Conservation (phyloP, 169 alveolate genomes). For the Plasmodium adleri region DNA sequence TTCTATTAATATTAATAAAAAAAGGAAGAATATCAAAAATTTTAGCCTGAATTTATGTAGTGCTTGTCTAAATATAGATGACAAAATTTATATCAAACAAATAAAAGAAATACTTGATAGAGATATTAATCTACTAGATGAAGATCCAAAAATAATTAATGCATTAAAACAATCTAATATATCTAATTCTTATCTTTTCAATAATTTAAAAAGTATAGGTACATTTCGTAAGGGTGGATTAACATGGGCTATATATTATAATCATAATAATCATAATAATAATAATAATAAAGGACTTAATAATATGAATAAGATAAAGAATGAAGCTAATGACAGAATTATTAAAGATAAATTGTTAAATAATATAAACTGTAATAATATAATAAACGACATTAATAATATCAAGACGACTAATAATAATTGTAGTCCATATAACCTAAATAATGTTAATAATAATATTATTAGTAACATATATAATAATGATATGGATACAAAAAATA, state of each 20-base stretch:
- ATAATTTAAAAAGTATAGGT: constrained; percentile 18
- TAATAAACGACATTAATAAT: not conserved
- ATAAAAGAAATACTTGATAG: constrained; percentile 60
- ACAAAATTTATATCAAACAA: constrained; percentile 46
- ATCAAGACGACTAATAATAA: not conserved
- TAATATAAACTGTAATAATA: not conserved
- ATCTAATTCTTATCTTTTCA: constrained; percentile 20
- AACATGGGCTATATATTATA: constrained; percentile 78
- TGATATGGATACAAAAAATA: not conserved
- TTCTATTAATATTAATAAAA: not conserved
- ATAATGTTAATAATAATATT: not conserved
- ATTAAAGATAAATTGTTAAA: not conserved
- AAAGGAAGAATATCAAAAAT: constrained; percentile 36
- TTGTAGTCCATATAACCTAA: not conserved
- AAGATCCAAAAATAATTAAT: constrained; percentile 10
- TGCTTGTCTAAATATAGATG: constrained; percentile 62
- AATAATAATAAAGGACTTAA: not conserved
- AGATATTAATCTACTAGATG: constrained; percentile 27
- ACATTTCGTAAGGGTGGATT: constrained; percentile 83
- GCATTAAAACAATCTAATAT: constrained; percentile 1
- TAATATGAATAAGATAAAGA: not conserved
- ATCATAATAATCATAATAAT: not conserved
- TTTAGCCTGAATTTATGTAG: constrained; percentile 56
- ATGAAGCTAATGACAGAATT: not conserved
- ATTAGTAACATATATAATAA: not conserved